Percentiles rank a stretch among this genome's conserved stretches.
phyloP scores from a whole-genome alignment of 208 protist species.

The Hexamita inflata region DNA sequence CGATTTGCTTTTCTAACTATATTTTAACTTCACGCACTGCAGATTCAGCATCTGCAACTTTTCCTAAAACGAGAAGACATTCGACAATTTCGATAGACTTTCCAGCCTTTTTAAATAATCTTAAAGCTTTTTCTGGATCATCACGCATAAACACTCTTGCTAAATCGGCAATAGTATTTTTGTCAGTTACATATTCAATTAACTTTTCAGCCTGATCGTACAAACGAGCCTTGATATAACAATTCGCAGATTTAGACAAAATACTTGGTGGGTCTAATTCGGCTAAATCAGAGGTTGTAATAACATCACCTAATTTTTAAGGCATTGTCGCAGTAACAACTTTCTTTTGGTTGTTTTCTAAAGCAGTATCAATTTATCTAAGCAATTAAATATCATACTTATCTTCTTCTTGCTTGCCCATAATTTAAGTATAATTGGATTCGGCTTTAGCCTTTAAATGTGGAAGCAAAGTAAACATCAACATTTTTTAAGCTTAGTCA shows the following conservation, averaged over 20 bases:
- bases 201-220: slow-evolving; percentile 3
- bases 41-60: slow-evolving; percentile 9
- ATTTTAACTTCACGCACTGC: slow-evolving; percentile 4
- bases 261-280: neutral
- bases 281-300: neutral
- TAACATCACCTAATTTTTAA: neutral
- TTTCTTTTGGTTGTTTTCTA: neutral
- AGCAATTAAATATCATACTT: slow-evolving; percentile 5
- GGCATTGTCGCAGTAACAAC: neutral
- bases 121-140: slow-evolving; percentile 15
- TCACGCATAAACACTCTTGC: slow-evolving; percentile 8
- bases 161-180: slow-evolving; percentile 7
- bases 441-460: neutral
- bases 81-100: slow-evolving; percentile 9
- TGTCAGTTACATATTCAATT: slow-evolving; percentile 22
- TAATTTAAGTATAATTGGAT: too few species aligned
- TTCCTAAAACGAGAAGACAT: slow-evolving; percentile 5
- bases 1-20: neutral
- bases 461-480: neutral
- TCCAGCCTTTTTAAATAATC: slow-evolving; percentile 9
- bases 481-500: neutral
- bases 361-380: neutral
- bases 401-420: neutral
- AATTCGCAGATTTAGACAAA: neutral
- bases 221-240: slow-evolving; percentile 6